Percentiles rank a stretch among this genome's conserved stretches.
phyloP scores from a whole-genome alignment of 2,329 filamentous ascomycete genomes.

The Neofusicoccum cordaticola region DNA sequence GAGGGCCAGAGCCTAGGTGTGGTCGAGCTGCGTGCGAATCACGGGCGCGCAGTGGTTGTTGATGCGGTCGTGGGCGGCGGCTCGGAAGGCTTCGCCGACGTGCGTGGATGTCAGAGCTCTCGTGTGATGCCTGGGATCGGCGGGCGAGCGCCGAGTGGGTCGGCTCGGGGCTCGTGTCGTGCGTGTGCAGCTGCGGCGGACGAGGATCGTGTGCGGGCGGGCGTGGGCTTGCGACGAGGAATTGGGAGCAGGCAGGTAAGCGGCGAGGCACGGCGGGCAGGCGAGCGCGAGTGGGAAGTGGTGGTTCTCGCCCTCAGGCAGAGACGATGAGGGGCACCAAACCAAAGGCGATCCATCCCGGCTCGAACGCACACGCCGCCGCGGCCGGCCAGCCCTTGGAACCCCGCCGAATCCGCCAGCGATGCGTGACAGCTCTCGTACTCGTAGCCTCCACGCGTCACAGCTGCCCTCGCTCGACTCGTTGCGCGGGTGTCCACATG shows the following conservation, averaged over 20 bases:
- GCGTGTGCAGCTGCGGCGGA: background rate
- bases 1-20: background rate
- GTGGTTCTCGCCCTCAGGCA: constrained; percentile 11
- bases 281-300: background rate
- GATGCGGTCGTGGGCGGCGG: background rate
- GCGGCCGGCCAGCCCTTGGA: background rate
- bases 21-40: background rate
- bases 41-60: background rate
- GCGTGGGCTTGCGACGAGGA: background rate
- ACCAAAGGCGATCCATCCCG: constrained; percentile 5
- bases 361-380: background rate
- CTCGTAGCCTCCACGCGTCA: constrained; percentile 7
- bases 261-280: background rate
- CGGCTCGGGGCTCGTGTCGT: constrained; percentile 5
- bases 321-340: constrained; percentile 7
- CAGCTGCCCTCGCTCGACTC: background rate
- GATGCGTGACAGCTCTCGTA: background rate
- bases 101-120: constrained; percentile 12
- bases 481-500: background rate
- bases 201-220: constrained; percentile 6
- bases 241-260: constrained; percentile 3
- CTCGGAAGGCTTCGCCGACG: constrained; percentile 1
- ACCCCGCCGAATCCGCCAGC: background rate
- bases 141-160: constrained; percentile 8
- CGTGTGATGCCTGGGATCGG: constrained; percentile 11